These are phyloP conservation scores for Colletotrichum tanaceti DNA, from an alignment of 2,329 filamentous ascomycete species.

Conservation along the genomic window DNA sequence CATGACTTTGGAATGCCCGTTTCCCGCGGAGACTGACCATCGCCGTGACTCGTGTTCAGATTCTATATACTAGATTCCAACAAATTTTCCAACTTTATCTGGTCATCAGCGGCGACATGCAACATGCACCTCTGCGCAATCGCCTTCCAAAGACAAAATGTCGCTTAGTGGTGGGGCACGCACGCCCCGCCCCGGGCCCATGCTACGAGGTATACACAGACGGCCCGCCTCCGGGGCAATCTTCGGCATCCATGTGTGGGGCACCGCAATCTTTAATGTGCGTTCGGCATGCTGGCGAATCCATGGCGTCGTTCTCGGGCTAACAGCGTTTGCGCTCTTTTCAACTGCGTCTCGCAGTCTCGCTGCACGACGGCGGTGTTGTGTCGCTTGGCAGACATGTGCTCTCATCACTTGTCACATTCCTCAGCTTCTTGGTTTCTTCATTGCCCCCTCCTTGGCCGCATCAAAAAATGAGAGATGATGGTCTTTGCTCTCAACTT, in stretches of 20 bases:
- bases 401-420: background rate
- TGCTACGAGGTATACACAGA: too few relatives aligned
- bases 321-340: background rate
- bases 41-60: slow-evolving; percentile 19
- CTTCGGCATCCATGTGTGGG: slow-evolving; percentile 12
- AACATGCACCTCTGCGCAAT: background rate
- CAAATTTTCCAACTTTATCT: slow-evolving; percentile 8
- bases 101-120: background rate
- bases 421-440: background rate
- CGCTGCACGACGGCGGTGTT: too few relatives aligned
- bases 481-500: background rate
- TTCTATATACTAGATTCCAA: slow-evolving; percentile 19
- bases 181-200: slow-evolving; percentile 15
- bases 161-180: slow-evolving; percentile 3
- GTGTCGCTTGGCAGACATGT: background rate
- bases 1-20: slow-evolving; percentile 14
- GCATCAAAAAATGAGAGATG: background rate
- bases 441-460: background rate
- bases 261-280: background rate
- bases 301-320: background rate
- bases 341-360: background rate
- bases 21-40: background rate
- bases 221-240: slow-evolving; percentile 25
- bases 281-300: background rate
- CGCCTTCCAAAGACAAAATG: background rate